A percentile compares a stretch with the other conserved stretches of the same genome.
Evolutionary conservation across 257 asterid species (phyloP).

Genomic region (Capsicum pubescens): DNA sequence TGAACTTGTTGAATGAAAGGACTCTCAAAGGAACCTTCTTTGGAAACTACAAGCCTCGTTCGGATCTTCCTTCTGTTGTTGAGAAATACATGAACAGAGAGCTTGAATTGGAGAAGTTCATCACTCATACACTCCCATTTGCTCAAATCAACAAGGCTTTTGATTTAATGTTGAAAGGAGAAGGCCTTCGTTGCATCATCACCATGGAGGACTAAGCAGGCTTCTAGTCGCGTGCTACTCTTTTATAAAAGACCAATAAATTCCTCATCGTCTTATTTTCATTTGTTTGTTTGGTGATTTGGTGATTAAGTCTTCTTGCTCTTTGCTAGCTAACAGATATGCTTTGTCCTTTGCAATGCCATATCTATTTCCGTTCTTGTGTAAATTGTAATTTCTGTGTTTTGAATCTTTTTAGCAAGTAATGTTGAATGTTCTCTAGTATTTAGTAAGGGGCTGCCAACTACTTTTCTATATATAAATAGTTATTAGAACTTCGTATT

Average conservation of each 20-base stretch:
- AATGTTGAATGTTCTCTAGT: too few relatives aligned
- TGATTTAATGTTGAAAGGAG: constrained; percentile 57
- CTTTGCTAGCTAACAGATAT: not conserved
- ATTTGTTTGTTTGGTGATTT: not conserved
- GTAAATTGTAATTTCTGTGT: not conserved
- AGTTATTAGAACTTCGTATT: not conserved
- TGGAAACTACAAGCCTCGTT: constrained; percentile 58
- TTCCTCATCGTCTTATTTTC: not conserved
- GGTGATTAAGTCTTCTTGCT: not conserved
- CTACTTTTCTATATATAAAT: too few relatives aligned
- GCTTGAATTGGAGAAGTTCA: constrained; percentile 66
- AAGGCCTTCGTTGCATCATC: constrained; percentile 62
- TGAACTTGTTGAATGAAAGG: constrained; percentile 53
- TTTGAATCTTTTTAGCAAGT: too few relatives aligned
- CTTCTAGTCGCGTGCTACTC: not conserved
- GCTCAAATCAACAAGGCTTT: constrained; percentile 75
- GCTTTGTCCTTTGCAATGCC: not conserved
- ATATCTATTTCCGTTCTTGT: not conserved
- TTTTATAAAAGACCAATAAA: not conserved
- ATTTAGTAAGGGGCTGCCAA: too few relatives aligned
- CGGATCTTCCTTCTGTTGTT: constrained; percentile 53
- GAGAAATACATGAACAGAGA: constrained; percentile 57
- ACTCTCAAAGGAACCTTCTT: constrained; percentile 58
- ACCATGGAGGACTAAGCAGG: constrained; percentile 46
- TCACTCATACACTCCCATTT: constrained; percentile 60